These are phyloP conservation scores for Ophiostoma sp. DNA, from an alignment of 2,329 filamentous ascomycete species.

Conservation along the genomic window DNA sequence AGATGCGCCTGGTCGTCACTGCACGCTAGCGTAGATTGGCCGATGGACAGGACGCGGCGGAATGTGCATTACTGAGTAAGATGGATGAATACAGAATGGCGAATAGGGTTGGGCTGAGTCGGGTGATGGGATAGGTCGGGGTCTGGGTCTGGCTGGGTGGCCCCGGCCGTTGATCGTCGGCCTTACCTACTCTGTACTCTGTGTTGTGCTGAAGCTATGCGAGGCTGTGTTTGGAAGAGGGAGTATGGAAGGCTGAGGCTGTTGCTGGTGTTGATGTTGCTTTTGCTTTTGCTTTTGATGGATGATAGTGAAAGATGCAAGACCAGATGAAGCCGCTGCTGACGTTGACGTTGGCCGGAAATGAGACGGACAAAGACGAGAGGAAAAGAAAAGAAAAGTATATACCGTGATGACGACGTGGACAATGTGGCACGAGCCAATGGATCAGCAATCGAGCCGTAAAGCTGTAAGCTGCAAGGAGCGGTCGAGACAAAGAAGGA, in stretches of 20 bases:
- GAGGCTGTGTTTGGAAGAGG: neutral
- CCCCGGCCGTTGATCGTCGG: conserved; percentile 1
- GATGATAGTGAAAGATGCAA: neutral
- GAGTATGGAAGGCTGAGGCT: neutral
- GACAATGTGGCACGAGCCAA: neutral
- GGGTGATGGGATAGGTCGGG: neutral
- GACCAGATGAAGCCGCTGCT: neutral
- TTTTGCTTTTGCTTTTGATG: no score
- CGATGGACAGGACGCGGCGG: neutral
- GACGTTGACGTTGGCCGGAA: neutral
- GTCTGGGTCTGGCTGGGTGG: neutral
- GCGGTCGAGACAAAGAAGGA: neutral
- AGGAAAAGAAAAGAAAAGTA: neutral
- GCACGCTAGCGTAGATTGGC: neutral
- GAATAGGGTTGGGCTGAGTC: neutral
- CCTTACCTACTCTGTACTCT: neutral
- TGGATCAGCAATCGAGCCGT: neutral
- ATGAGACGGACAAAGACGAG: neutral
- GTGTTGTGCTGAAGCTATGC: neutral
- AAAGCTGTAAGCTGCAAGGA: neutral
- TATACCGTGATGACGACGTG: neutral
- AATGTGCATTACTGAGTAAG: neutral
- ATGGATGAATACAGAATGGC: neutral
- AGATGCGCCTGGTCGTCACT: conserved; percentile 5
- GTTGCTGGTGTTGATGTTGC: neutral